phyloP scores from a whole-genome alignment of 306 rosid species.

The Adenanthera pavonina region DNA sequence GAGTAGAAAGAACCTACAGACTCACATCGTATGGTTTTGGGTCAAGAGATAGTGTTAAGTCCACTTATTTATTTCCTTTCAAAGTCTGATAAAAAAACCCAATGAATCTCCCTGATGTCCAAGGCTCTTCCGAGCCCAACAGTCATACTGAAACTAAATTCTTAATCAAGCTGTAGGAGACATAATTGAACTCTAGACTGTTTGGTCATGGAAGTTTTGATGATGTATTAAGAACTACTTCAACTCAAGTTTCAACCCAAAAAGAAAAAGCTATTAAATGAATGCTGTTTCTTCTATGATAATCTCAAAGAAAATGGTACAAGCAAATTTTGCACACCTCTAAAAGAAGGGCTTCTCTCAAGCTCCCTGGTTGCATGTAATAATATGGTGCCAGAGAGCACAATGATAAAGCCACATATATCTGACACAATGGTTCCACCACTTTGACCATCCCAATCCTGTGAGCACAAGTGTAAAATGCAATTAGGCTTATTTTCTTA shows the following conservation, averaged over 20 bases:
- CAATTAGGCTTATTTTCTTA: neutral
- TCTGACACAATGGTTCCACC: constrained; percentile 48
- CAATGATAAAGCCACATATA: constrained; percentile 64
- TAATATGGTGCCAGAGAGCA: constrained; percentile 62
- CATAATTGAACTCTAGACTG: neutral
- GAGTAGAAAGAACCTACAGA: too few relatives aligned
- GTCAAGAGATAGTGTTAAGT: neutral
- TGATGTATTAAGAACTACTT: neutral
- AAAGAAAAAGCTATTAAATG: neutral
- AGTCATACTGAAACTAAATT: neutral
- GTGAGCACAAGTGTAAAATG: neutral
- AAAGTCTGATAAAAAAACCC: neutral
- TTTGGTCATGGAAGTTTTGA: neutral
- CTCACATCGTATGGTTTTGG: neutral
- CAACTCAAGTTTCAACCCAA: neutral
- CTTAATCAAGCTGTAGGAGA: neutral
- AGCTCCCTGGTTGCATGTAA: constrained; percentile 59
- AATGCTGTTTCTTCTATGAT: neutral
- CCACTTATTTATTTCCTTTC: neutral
- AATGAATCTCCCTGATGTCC: neutral
- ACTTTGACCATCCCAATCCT: constrained; percentile 27
- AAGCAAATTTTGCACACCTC: constrained; percentile 41
- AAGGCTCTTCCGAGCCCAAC: neutral
- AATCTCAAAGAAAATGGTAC: neutral
- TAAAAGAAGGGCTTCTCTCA: constrained; percentile 57